These are phyloP conservation scores for Silene vulgaris DNA, from an alignment of 179 eudicot species.

Conservation along the genomic window DNA sequence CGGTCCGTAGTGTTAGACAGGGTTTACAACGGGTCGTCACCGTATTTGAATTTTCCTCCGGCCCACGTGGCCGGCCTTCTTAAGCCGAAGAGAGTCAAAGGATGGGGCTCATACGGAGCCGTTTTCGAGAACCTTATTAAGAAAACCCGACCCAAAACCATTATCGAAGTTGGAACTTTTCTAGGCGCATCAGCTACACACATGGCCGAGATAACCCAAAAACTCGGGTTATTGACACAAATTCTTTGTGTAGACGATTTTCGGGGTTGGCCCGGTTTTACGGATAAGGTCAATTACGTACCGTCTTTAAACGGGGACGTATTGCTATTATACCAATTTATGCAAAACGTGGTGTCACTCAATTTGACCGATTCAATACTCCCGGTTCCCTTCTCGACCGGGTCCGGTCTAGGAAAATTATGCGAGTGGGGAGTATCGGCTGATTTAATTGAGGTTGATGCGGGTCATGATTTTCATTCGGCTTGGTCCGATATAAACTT, in stretches of 20 bases:
- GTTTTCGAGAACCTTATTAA: constrained; percentile 54
- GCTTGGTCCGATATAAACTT: constrained; percentile 72
- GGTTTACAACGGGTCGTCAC: constrained; percentile 54
- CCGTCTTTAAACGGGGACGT: constrained; percentile 54
- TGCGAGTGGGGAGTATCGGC: constrained; percentile 64
- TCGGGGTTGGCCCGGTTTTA: constrained; percentile 71
- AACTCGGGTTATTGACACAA: constrained; percentile 50
- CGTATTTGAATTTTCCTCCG: constrained; percentile 56
- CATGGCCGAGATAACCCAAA: constrained; percentile 47
- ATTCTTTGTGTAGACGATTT: constrained; percentile 71
- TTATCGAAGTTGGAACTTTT: constrained; percentile 66
- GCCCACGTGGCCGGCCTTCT: constrained; percentile 36
- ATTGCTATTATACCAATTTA: constrained; percentile 47
- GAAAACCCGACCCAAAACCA: constrained; percentile 41
- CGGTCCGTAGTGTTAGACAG: constrained; percentile 35
- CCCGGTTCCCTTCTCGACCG: constrained; percentile 55
- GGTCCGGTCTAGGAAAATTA: constrained; percentile 40
- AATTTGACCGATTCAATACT: constrained; percentile 36
- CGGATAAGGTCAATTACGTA: constrained; percentile 27
- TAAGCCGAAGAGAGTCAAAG: constrained; percentile 35
- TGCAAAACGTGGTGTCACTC: constrained; percentile 50
- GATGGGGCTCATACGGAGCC: constrained; percentile 68
- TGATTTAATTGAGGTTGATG: constrained; percentile 66
- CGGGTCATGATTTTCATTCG: constrained; percentile 77
- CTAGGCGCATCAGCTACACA: constrained; percentile 76